These are phyloP conservation scores for Huntiella abstrusa DNA, from an alignment of 2,329 filamentous ascomycete species.

Conservation along the genomic window DNA sequence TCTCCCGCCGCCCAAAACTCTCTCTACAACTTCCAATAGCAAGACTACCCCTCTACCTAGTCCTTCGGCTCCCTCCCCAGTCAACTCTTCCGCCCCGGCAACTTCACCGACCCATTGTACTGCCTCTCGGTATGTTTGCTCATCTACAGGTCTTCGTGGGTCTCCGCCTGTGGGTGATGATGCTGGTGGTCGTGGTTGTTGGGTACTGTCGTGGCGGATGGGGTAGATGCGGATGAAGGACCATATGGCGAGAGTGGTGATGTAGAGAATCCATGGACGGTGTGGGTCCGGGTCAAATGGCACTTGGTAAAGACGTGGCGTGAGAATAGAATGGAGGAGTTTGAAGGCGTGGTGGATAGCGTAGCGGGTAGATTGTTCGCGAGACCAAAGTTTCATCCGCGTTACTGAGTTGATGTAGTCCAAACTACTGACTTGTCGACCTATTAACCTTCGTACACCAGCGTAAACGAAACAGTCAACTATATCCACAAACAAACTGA, in stretches of 20 bases:
- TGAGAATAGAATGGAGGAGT: constrained; percentile 57
- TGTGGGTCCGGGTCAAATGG: constrained; percentile 67
- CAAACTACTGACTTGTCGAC: constrained; percentile 55
- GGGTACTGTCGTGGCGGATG: constrained; percentile 3
- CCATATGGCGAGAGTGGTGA: constrained; percentile 72
- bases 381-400: constrained; percentile 66
- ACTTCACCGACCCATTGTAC: constrained; percentile 19
- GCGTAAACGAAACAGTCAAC: constrained; percentile 82
- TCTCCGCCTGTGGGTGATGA: not conserved
- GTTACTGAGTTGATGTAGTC: constrained; percentile 56
- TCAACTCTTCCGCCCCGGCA: constrained; percentile 51
- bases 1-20: constrained; percentile 1
- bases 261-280: constrained; percentile 79
- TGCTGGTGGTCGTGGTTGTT: constrained; percentile 4
- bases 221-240: constrained; percentile 41
- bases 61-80: constrained; percentile 39
- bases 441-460: constrained; percentile 56
- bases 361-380: constrained; percentile 53
- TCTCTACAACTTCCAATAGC: constrained; percentile 7
- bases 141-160: not conserved
- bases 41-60: not conserved
- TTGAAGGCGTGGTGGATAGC: constrained; percentile 71
- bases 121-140: not conserved
- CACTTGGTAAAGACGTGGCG: constrained; percentile 39
- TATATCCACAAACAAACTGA: constrained; percentile 76